phyloP scores from a whole-genome alignment of 345 rosid genomes.

The Ceriops zippeliana region DNA sequence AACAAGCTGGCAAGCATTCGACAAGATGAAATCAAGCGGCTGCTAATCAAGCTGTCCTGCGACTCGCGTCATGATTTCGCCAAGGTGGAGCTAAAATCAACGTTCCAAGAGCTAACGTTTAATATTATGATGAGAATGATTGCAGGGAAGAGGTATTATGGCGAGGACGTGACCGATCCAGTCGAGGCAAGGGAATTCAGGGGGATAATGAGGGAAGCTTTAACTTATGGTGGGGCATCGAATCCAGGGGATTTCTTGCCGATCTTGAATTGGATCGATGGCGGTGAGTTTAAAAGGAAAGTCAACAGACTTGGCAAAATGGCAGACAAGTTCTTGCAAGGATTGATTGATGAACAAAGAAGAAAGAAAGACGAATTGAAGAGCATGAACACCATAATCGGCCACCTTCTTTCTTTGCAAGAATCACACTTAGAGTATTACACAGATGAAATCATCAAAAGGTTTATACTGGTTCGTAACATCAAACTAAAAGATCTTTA shows the following conservation, averaged over 20 bases:
- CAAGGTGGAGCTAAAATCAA: constrained; percentile 19
- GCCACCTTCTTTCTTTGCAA: constrained; percentile 37
- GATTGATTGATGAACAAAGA: constrained; percentile 37
- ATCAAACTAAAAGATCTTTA: too few species aligned
- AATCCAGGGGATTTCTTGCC: constrained; percentile 39
- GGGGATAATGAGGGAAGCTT: constrained; percentile 17
- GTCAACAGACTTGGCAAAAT: constrained; percentile 21
- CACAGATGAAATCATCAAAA: constrained; percentile 48
- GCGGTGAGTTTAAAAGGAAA: neutral
- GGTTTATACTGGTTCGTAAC: constrained; percentile 36
- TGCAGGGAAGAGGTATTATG: constrained; percentile 23
- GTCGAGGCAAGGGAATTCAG: constrained; percentile 28
- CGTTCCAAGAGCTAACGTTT: constrained; percentile 21
- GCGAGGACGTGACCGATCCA: constrained; percentile 20
- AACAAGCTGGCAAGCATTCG: constrained; percentile 17
- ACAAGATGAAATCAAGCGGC: constrained; percentile 29
- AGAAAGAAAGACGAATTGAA: neutral
- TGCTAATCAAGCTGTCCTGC: neutral
- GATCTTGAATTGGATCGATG: constrained; percentile 35
- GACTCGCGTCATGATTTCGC: neutral
- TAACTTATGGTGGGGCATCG: constrained; percentile 23
- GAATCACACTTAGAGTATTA: constrained; percentile 40
- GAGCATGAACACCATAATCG: constrained; percentile 34
- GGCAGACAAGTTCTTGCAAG: constrained; percentile 32
- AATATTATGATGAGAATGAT: constrained; percentile 20